Evolutionary conservation across 768 basidiomycete species (phyloP).

Genomic region (Phylloporus sp.): DNA sequence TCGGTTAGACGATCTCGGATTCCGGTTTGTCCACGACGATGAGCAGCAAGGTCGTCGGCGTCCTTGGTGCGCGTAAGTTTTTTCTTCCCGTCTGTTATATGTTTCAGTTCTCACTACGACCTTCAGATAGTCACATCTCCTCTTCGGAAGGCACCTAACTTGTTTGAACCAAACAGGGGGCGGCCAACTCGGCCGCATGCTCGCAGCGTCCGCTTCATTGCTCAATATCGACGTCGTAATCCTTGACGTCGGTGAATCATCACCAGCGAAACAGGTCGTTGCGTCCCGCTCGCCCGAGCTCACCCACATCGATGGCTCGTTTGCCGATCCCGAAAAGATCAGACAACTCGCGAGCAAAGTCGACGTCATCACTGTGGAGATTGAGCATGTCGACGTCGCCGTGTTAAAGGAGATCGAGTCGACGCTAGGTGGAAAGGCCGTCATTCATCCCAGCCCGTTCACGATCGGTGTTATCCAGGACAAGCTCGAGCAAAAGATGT

Average conservation of each 20-base stretch:
- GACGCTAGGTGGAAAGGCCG: constrained; percentile 24
- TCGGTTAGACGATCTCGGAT: not conserved
- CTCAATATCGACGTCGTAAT: constrained; percentile 80
- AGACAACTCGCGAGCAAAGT: constrained; percentile 71
- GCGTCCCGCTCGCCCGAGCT: constrained; percentile 45
- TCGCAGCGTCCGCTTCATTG: constrained; percentile 82
- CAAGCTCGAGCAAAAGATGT: constrained; percentile 60
- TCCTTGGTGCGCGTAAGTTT: constrained; percentile 29
- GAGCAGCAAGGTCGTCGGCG: constrained; percentile 26
- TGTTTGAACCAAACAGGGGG: constrained; percentile 54
- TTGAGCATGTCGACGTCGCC: constrained; percentile 87
- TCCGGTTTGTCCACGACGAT: constrained; percentile 6
- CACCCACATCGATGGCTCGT: constrained; percentile 83
- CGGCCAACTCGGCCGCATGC: constrained; percentile 96
- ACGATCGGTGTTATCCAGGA: constrained; percentile 85
- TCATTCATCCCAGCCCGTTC: constrained; percentile 70
- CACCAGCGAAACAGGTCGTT: constrained; percentile 87
- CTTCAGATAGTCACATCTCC: constrained; percentile 6
- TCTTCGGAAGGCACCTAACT: constrained; percentile 1
- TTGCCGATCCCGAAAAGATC: constrained; percentile 75
- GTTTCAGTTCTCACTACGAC: constrained; percentile 4
- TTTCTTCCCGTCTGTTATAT: not conserved
- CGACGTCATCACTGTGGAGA: constrained; percentile 90
- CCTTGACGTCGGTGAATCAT: constrained; percentile 74
- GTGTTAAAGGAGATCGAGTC: constrained; percentile 51